Base-by-base conservation (phyloP, 2,329 filamentous ascomycete genomes). In the Paraphaeosphaeria minitans region DNA sequence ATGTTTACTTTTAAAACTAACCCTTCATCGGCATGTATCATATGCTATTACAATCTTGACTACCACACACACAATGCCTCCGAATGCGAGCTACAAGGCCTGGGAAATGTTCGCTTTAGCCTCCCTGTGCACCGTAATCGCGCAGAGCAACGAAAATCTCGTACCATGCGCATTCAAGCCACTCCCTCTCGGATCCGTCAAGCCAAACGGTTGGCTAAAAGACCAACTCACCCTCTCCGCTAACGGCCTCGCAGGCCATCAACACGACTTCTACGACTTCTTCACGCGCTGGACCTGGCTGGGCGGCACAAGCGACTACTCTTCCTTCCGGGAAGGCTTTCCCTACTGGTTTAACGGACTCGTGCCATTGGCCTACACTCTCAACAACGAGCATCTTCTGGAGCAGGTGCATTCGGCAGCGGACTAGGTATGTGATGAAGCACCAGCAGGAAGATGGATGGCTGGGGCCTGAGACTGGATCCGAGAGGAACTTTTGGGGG, bases 311-410 rank as follows among this genome's bases (percentile, higher is more conserved):
- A 67, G 75, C 3, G 83, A 86, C 62, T 87, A 87, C 64, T 83
- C 79, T 13, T 71, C 72, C 22, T 73, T 86, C 2, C 80, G 85
- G 63, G 85, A 87, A 72, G 82, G 80, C 1, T 79, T 81, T 27
- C 83, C 84, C 0, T 87, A 87, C 67, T 87, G 84, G 82, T 83
- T 85, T 65, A 86, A 87, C 63, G 82, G 80, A 4, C 74, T 86
- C 1, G 84, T 87, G 1, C 83, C 85, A 19, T 76, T 87, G 24
- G 83, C 85, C 1, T 87, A 83, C 59, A 72, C 71, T 0, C 69
- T 84, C 4, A 75, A 83, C 52, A 80, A 86, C 65, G 62, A 72
- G 3, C 71, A 80, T 5, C 71, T 87, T n/a, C 83, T 84, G 62
- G 64, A 61, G 0, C 84, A 87, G 59, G 80, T 84, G 8, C 75